Percentiles rank a stretch among this genome's conserved stretches.
Evolutionary conservation across 148 eudicot species (phyloP).

Genomic region (Mesembryanthemum crystallinum): DNA sequence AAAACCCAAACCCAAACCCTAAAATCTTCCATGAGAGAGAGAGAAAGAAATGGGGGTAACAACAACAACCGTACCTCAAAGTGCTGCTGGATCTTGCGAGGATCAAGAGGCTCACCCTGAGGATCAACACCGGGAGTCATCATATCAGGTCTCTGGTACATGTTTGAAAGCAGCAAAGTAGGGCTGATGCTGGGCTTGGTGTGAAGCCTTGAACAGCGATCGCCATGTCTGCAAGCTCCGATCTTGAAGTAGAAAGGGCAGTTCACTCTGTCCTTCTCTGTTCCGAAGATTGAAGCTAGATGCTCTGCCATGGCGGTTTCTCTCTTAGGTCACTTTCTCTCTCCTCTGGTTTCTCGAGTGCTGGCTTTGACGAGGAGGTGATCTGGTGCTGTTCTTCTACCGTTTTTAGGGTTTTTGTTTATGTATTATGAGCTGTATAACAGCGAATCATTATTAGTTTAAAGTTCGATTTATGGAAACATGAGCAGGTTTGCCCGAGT

Average conservation of each 20-base stretch:
- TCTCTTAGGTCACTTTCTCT: no score
- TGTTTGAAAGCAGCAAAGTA: constrained; percentile 62
- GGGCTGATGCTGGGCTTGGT: constrained; percentile 80
- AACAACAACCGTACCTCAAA: constrained; percentile 42
- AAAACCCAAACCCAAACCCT: not conserved
- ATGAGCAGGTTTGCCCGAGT: constrained; percentile 33
- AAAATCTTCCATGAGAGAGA: not conserved
- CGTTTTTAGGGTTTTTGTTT: not conserved
- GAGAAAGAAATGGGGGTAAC: not conserved
- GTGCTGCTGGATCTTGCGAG: constrained; percentile 65
- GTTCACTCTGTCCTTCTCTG: constrained; percentile 89
- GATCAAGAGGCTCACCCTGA: constrained; percentile 75
- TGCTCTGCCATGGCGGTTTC: constrained; percentile 98
- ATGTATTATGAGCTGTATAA: not conserved
- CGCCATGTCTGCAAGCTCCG: constrained; percentile 86
- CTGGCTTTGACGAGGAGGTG: not conserved
- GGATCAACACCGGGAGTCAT: constrained; percentile 85
- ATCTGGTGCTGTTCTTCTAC: not conserved
- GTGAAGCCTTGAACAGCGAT: constrained; percentile 76
- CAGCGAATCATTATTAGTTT: no score
- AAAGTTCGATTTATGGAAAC: no score
- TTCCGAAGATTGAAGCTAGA: constrained; percentile 83
- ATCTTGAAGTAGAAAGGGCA: constrained; percentile 91
- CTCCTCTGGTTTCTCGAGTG: not conserved
- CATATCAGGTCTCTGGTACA: constrained; percentile 87